Base-by-base conservation (phyloP, 192 early-diverging fungal genomes). In the Backusella australiensis region DNA sequence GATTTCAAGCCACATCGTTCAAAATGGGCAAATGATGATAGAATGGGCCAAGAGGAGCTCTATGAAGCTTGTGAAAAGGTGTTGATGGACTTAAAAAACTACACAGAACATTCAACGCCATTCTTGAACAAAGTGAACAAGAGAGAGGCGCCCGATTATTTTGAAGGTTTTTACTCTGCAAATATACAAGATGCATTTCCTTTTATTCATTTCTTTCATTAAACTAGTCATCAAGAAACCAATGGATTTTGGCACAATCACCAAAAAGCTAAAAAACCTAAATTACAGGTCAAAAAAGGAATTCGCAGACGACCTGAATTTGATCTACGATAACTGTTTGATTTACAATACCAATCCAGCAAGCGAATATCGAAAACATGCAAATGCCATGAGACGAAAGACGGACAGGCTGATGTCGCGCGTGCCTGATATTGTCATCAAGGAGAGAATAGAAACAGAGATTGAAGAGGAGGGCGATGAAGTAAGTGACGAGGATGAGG, bases 251-350 rank as follows among this genome's bases (percentile, higher is more conserved):
- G 90, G 88, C 19, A 91, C 92, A 68, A 93, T 99, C 84, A 85
- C 93, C 46, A 94, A 93, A 81, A 96, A 98, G 74, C 84, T 99
- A 71, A 91, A 93, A 77, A 76, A 69, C 12, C 89, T 90, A 67
- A 85, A 89, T 63, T 99, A 99, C 83, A 85, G 91, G 67, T 91
- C 86, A 87, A 98, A 97, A 82, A 77, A 85, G 11, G 94, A 95
- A 72, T 98, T 99, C 85, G 83, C 85, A 6, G 80, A 89, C n/a
- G 96, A 99, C 71, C 75, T 98, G 41, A 86, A 92, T 75, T 85
- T 98, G 41, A 97, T 99, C 65, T 96, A 94, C 85, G 84, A 86
- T 59, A 99, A 99, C 81, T 97, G 96, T 84, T 88, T 96, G 66
- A 83, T 84, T 6, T 99, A 95, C 86, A 99, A 99, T 80, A 88